Evolutionary conservation across 1,284 basidiomycete genomes (phyloP), one percentile per base, ranked within the genome.

Genomic region (Irpex lacteus): DNA sequence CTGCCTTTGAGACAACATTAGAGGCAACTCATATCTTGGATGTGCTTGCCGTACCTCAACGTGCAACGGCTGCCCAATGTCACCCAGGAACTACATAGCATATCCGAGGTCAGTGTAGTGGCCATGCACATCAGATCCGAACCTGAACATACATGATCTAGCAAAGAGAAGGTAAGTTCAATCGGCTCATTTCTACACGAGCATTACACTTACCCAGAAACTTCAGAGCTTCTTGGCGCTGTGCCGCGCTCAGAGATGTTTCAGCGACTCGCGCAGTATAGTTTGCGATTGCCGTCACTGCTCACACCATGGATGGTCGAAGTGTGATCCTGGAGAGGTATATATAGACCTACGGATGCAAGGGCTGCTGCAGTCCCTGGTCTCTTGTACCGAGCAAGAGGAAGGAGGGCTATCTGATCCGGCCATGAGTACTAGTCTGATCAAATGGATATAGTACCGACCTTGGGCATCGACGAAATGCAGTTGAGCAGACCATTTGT

Each of bases 221-320:
- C 68, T 81, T 81, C 50, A 86, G 72, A 8, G 83, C 84, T 66
- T 85, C 81, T 67, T 82, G 80, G 7, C 75, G 71, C 66, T 85
- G 81, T 2, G 73, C 69, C 8, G 74, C 74, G 52, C 74, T 76
- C 9, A 85, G 74, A 4, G 72, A 74, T 3, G 78, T 78, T 59
- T 82, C 73, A 8, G 78, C 73, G 3, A 85, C 77, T n/a, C 82
- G 80, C 13, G 72, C 75, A 1, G 84, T 86, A 67, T 85, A 85
- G 71, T 85, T 85, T 2, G 83, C 81, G 64, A 85, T 85, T 15
- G 84, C 83, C 54, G 76, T 78, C 63, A 84, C 82, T 83, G 60
- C 11, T 7, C 40, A 44, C 15, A 4, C 8, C 15, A 4, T 11
- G 6, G 47, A 8, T 40, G 18, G 5, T 54, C 19, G 54, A 11